phyloP scores from a whole-genome alignment of 768 basidiomycete species.

The Boletus bicolor region DNA sequence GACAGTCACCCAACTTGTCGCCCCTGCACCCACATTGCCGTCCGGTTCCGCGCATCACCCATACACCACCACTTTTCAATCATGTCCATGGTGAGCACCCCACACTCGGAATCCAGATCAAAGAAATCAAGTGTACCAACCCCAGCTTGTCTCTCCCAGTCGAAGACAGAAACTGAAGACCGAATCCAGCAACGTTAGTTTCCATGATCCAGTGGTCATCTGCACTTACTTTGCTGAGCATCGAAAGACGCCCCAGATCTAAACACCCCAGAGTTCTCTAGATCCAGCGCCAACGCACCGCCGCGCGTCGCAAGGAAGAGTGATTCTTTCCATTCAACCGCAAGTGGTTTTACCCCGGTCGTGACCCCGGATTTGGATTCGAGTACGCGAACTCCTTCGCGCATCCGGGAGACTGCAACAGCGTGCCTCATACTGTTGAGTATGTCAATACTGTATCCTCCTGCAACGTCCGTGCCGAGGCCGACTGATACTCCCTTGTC shows the following conservation, averaged over 20 bases:
- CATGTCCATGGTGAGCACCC: constrained; percentile 43
- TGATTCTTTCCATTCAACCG: constrained; percentile 78
- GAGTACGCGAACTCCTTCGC: constrained; percentile 49
- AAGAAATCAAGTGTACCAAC: constrained; percentile 73
- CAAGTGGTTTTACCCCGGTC: constrained; percentile 29
- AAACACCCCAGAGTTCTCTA: constrained; percentile 54
- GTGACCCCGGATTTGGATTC: constrained; percentile 1
- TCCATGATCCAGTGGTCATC: too few species aligned
- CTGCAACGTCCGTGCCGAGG: constrained; percentile 82
- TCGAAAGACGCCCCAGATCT: constrained; percentile 65
- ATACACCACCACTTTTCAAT: constrained; percentile 92
- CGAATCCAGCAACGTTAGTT: neutral
- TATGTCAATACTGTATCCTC: constrained; percentile 78
- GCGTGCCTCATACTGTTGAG: constrained; percentile 79
- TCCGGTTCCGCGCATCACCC: constrained; percentile 67
- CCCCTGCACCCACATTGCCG: constrained; percentile 77
- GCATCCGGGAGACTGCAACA: constrained; percentile 66
- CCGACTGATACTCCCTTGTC: constrained; percentile 64
- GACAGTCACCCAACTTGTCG: constrained; percentile 14
- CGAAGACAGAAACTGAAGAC: constrained; percentile 45
- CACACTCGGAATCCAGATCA: constrained; percentile 30
- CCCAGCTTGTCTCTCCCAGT: constrained; percentile 39
- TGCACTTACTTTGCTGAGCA: constrained; percentile 65
- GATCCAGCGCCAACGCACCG: constrained; percentile 66
- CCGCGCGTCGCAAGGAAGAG: constrained; percentile 81